Evolutionary conservation across 352 stramenopile genomes (phyloP).

Genomic region (Phytophthora constricta): DNA sequence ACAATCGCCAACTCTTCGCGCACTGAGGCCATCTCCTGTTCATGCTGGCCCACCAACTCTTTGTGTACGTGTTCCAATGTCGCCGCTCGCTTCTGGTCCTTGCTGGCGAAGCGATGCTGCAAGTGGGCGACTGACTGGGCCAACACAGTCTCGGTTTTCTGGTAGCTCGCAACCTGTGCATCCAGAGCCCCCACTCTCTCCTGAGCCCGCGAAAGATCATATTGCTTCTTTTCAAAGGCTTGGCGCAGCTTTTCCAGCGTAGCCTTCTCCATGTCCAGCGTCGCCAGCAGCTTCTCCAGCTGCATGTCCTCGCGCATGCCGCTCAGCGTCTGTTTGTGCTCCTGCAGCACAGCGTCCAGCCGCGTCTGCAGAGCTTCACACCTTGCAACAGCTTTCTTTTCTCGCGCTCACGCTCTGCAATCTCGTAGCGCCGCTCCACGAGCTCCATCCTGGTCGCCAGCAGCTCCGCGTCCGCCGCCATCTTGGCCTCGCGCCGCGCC

Average conservation of each 20-base stretch:
- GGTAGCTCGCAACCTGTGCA: conserved; percentile 62
- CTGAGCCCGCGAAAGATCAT: conserved; percentile 45
- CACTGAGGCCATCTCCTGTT: conserved; percentile 34
- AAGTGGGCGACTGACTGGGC: conserved; percentile 74
- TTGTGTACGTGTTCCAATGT: conserved; percentile 47
- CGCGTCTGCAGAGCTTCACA: conserved; percentile 42
- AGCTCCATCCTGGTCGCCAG: conserved; percentile 53
- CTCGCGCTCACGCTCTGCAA: conserved; percentile 38
- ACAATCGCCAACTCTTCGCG: conserved; percentile 41
- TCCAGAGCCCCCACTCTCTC: conserved; percentile 52
- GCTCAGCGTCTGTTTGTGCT: conserved; percentile 57
- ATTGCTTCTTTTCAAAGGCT: conserved; percentile 52
- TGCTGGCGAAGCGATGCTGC: conserved; percentile 63
- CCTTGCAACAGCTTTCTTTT: conserved; percentile 16
- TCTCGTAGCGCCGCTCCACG: conserved; percentile 46
- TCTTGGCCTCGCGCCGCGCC: conserved; percentile 59
- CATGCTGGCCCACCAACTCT: conserved; percentile 49
- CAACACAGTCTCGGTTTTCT: conserved; percentile 81
- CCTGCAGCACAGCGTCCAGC: conserved; percentile 51
- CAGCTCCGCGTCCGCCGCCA: conserved; percentile 56
- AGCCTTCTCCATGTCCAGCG: conserved; percentile 64
- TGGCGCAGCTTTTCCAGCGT: conserved; percentile 45
- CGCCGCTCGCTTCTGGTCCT: conserved; percentile 63
- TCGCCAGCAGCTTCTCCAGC: conserved; percentile 54
- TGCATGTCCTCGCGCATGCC: conserved; percentile 58